Percentiles rank a stretch among this genome's conserved stretches.
Conservation (phyloP, 2,329 filamentous ascomycete genomes). For the Aspergillus sp. region DNA sequence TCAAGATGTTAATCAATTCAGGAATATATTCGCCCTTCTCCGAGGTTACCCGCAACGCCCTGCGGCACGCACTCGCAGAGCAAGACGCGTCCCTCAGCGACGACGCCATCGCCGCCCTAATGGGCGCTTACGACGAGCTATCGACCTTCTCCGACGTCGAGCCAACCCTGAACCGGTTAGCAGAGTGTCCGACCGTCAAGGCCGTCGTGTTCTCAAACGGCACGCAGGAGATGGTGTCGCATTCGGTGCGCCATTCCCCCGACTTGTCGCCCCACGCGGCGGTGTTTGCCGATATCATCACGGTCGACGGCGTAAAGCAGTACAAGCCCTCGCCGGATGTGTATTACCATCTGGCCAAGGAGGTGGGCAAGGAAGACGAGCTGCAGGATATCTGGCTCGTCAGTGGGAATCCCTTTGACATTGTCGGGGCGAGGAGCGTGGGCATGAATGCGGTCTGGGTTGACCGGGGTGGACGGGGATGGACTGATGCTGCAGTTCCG, state of each 20-base stretch:
- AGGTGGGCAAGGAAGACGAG: constrained; percentile 49
- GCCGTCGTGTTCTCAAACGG: constrained; percentile 72
- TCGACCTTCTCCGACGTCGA: constrained; percentile 65
- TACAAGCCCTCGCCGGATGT: constrained; percentile 67
- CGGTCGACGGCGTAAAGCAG: constrained; percentile 58
- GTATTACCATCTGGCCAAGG: constrained; percentile 60
- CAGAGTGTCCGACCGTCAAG: constrained; percentile 43
- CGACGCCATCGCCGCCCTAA: constrained; percentile 51
- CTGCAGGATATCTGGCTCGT: constrained; percentile 62
- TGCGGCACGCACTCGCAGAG: constrained; percentile 65
- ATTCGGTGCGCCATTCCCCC: constrained; percentile 59
- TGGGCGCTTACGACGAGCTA: constrained; percentile 65
- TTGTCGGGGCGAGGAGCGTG: constrained; percentile 61
- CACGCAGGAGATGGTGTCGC: constrained; percentile 61
- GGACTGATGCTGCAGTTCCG: constrained; percentile 62
- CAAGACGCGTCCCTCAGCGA: constrained; percentile 47
- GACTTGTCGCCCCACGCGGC: constrained; percentile 52
- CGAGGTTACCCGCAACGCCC: constrained; percentile 61
- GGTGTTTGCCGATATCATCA: constrained; percentile 58
- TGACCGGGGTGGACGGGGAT: constrained; percentile 51
- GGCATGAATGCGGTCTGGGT: constrained; percentile 51
- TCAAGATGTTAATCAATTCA: too few species aligned
- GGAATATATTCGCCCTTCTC: constrained; percentile 63
- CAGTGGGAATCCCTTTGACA: constrained; percentile 72
- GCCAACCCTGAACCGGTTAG: constrained; percentile 52